Evolutionary conservation across 495 filamentous ascomycete species (phyloP).

Genomic region (Aspergillus coremiiformis): DNA sequence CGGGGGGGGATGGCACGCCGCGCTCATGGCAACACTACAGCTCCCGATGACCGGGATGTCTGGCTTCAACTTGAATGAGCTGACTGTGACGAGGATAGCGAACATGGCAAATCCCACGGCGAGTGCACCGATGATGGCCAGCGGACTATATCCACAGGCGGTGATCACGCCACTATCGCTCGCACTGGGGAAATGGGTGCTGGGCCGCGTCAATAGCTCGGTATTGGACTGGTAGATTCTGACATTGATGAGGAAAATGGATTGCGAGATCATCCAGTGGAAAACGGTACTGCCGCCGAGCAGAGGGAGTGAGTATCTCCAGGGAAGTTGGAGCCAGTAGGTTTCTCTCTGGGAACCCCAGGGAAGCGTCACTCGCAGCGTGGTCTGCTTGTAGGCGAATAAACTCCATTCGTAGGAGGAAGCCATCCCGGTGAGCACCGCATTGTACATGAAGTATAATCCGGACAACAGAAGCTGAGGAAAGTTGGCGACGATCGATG

Average conservation of each 20-base stretch:
- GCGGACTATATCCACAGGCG: slow-evolving; percentile 8
- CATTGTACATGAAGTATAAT: slow-evolving; percentile 32
- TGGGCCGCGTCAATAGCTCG: not conserved
- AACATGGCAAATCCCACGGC: not conserved
- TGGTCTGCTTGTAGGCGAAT: slow-evolving; percentile 21
- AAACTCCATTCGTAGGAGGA: slow-evolving; percentile 20
- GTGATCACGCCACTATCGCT: not conserved
- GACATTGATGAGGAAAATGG: slow-evolving; percentile 22
- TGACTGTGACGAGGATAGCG: not conserved
- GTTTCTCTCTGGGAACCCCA: slow-evolving; percentile 30
- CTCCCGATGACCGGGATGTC: slow-evolving; percentile 27
- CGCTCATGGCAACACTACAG: slow-evolving; percentile 34
- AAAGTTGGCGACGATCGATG: slow-evolving; percentile 5
- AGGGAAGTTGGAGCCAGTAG: slow-evolving; percentile 37
- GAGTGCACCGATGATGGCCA: slow-evolving; percentile 4
- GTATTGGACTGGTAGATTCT: slow-evolving; percentile 4
- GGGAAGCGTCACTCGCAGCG: slow-evolving; percentile 33
- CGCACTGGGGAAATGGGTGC: not conserved
- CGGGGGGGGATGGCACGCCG: slow-evolving; percentile 33
- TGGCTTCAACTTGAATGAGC: slow-evolving; percentile 1
- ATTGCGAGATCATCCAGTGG: slow-evolving; percentile 39
- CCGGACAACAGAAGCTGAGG: slow-evolving; percentile 28
- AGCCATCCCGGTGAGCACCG: slow-evolving; percentile 30
- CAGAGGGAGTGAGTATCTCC: slow-evolving; percentile 33
- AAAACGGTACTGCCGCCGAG: slow-evolving; percentile 14